These are phyloP conservation scores for Conticribra guillardii DNA, from an alignment of 108 stramenopile species.

Conservation along the genomic window DNA sequence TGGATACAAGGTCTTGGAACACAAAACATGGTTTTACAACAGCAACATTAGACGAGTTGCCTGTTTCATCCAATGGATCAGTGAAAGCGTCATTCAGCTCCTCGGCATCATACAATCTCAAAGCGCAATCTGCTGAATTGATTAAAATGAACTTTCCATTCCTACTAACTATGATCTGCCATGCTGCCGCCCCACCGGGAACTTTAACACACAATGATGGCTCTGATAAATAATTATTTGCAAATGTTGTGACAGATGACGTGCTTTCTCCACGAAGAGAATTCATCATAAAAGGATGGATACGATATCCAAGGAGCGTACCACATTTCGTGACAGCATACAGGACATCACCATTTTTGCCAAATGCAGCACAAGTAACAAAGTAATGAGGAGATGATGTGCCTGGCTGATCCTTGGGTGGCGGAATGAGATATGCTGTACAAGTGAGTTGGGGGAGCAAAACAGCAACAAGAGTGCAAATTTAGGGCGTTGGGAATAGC, in stretches of 20 bases:
- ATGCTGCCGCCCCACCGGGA: constrained; percentile 62
- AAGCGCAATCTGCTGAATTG: constrained; percentile 74
- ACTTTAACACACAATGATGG: constrained; percentile 37
- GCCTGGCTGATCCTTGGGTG: background rate
- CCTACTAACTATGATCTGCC: constrained; percentile 66
- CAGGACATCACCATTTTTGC: constrained; percentile 61
- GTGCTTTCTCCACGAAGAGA: constrained; percentile 4
- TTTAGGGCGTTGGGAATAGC: background rate
- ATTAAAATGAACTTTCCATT: constrained; percentile 66
- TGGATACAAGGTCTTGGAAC: constrained; percentile 74
- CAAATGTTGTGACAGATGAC: background rate
- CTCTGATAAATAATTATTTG: background rate
- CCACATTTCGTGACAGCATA: constrained; percentile 71
- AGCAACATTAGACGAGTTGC: constrained; percentile 13
- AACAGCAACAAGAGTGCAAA: background rate
- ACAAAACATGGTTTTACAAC: constrained; percentile 51
- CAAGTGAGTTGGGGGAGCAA: too few relatives aligned
- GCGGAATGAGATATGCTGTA: constrained; percentile 17
- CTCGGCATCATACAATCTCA: constrained; percentile 67
- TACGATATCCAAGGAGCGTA: constrained; percentile 56
- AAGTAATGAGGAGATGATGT: constrained; percentile 10
- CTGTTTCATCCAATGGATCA: constrained; percentile 1
- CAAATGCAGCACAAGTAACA: constrained; percentile 69
- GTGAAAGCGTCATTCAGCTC: constrained; percentile 46
- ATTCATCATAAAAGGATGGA: constrained; percentile 24